Evolutionary conservation across 2,329 filamentous ascomycete species (phyloP).

Genomic region (Trichoderma asperellum): DNA sequence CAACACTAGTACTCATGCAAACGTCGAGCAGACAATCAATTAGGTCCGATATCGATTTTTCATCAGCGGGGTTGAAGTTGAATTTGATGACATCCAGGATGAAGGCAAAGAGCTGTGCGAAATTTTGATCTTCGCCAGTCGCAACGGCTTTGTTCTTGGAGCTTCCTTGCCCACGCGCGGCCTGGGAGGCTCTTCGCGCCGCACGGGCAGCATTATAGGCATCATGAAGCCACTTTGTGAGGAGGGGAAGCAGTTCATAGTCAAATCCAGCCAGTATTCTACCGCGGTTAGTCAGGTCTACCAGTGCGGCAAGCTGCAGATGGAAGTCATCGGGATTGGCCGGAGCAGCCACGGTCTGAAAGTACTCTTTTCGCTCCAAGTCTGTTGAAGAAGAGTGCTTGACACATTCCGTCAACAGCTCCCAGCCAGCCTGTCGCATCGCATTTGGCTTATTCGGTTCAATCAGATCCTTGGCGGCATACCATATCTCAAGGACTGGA

Average conservation of each 20-base stretch:
- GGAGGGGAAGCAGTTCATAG: conserved; percentile 65
- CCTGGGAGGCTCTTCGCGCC: conserved; percentile 54
- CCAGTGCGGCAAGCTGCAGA: conserved; percentile 65
- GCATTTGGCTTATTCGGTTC: conserved; percentile 57
- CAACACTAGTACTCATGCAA: conserved; percentile 67
- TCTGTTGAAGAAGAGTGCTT: conserved; percentile 66
- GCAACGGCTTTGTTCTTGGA: conserved; percentile 45
- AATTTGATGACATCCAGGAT: conserved; percentile 74
- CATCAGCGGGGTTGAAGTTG: conserved; percentile 70
- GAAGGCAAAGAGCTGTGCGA: conserved; percentile 67
- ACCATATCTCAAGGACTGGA: conserved; percentile 66
- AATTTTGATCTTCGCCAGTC: conserved; percentile 62
- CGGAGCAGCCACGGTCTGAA: conserved; percentile 61
- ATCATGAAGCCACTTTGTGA: conserved; percentile 63
- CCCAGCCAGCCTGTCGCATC: conserved; percentile 65
- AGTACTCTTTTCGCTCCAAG: conserved; percentile 68
- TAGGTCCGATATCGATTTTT: conserved; percentile 62
- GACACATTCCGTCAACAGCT: conserved; percentile 67
- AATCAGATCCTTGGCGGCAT: conserved; percentile 67
- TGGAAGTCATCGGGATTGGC: conserved; percentile 66
- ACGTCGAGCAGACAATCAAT: conserved; percentile 67
- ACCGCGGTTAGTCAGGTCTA: conserved; percentile 64
- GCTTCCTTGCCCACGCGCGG: conserved; percentile 42
- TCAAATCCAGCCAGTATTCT: conserved; percentile 68
- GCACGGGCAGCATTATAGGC: conserved; percentile 57